A percentile compares a stretch with the other conserved stretches of the same genome.
phyloP scores from a whole-genome alignment of 73 alveolate species.

The Diophrys sp. region DNA sequence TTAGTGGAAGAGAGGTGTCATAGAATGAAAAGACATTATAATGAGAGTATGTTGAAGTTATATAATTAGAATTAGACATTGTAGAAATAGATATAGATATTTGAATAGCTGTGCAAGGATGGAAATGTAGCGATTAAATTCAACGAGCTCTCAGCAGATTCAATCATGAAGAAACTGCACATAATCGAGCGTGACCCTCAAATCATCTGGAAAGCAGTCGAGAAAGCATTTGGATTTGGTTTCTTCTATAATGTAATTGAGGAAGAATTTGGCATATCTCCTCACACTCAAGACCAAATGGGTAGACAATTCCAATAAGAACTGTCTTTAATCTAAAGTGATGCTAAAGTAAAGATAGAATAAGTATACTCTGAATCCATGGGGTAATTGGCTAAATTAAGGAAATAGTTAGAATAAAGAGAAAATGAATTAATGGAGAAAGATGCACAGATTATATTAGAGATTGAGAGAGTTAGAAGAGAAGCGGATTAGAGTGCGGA shows the following conservation, averaged over 20 bases:
- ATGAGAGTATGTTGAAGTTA: slow-evolving; percentile 14
- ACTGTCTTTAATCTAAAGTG: background rate
- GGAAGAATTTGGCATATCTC: slow-evolving; percentile 24
- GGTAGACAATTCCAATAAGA: background rate
- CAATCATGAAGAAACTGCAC: slow-evolving; percentile 10
- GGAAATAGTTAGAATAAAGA: background rate
- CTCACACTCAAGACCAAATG: slow-evolving; percentile 14
- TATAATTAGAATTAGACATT: slow-evolving; percentile 14
- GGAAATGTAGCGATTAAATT: slow-evolving; percentile 18
- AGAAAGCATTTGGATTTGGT: slow-evolving; percentile 18
- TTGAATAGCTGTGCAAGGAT: slow-evolving; percentile 6
- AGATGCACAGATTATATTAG: background rate
- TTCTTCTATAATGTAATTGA: slow-evolving; percentile 28
- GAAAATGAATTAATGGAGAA: background rate
- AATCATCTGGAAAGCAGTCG: slow-evolving; percentile 17
- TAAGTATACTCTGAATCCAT: background rate
- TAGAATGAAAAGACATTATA: slow-evolving; percentile 5
- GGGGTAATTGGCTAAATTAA: background rate
- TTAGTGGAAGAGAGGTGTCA: background rate
- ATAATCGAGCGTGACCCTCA: slow-evolving; percentile 13
- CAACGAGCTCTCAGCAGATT: slow-evolving; percentile 6
- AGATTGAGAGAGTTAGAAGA: background rate
- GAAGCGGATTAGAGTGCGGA: background rate
- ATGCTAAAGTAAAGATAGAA: background rate
- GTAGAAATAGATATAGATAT: slow-evolving; percentile 8